Evolutionary conservation across 2,329 filamentous ascomycete species (phyloP).

Genomic region (Epichloe typhina): DNA sequence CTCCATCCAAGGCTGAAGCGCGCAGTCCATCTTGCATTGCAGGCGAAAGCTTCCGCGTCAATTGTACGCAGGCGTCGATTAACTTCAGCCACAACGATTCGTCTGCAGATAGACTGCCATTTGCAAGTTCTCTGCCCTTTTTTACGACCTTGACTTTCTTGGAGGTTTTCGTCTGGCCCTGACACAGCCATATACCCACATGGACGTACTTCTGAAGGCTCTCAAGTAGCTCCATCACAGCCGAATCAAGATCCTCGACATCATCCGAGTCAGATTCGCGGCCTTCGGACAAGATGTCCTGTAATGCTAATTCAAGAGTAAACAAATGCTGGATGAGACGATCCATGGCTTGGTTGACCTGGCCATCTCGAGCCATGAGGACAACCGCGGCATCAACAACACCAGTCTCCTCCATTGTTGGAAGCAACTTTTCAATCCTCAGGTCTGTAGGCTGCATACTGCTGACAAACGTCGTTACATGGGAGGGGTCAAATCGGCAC

Average conservation of each 20-base stretch:
- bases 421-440: conserved; percentile 65
- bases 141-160: conserved; percentile 32
- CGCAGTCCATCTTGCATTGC: conserved; percentile 28
- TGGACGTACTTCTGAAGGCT: conserved; percentile 80
- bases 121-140: conserved; percentile 34
- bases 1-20: conserved; percentile 32
- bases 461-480: conserved; percentile 77
- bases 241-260: conserved; percentile 38
- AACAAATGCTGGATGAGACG: conserved; percentile 69
- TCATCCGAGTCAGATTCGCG: conserved; percentile 45
- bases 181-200: conserved; percentile 92
- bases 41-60: conserved; percentile 51
- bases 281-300: conserved; percentile 55
- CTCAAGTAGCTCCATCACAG: conserved; percentile 60
- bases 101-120: conserved; percentile 35
- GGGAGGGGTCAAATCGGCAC: conserved; percentile 69
- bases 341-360: conserved; percentile 70
- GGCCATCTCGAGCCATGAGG: conserved; percentile 78
- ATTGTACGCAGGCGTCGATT: conserved; percentile 46
- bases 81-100: conserved; percentile 48
- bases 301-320: conserved; percentile 66
- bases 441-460: conserved; percentile 65
- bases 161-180: conserved; percentile 58
- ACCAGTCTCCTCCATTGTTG: conserved; percentile 77
- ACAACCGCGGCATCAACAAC: conserved; percentile 89